Evolutionary conservation across 768 basidiomycete species (phyloP), one percentile per base, ranked within the genome.

Genomic region (Antrodiella citrinella): DNA sequence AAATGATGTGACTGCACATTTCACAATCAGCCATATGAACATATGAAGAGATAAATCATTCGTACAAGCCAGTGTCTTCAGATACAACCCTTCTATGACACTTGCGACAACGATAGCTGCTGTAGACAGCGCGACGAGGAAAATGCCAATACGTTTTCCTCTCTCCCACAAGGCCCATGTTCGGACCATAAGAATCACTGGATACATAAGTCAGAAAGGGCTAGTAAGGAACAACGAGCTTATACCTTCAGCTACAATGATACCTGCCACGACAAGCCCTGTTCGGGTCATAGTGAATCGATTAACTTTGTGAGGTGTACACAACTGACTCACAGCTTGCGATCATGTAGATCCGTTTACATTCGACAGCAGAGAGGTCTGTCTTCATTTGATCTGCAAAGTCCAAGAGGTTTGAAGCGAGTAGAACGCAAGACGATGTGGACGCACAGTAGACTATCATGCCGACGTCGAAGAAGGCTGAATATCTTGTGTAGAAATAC

Each of bases 401-500:
- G n/a, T n/a, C n/a, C n/a, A n/a, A n/a, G n/a, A n/a, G n/a, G n/a
- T n/a, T n/a, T n/a, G n/a, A n/a, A n/a, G n/a, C n/a, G n/a, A n/a
- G n/a, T n/a, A n/a, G n/a, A n/a, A n/a, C n/a, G n/a, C n/a, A n/a
- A n/a, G n/a, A n/a, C n/a, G n/a, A n/a, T n/a, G n/a, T n/a, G n/a
- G 15, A 35, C 30, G 7, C 30, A 35, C 30, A 35, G 30, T 7
- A 35, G 15, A 35, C 30, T 15, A 7, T 15, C 7, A 35, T 7
- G 15, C 7, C 7, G 30, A 35, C 7, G 15, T 35, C 30, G 7
- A 35, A 7, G 15, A 35, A 35, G 15, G 7, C 7, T 39, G 51
- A 10, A 39, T 59, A 59, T 10, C 57, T 56, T 13, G 51, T 55
- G 42, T 58, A 39, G 15, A 59, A 39, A 46, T 52, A 59, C 24